Conservation (phyloP, 2,329 filamentous ascomycete species). For the Dactylellina haptotyla region DNA sequence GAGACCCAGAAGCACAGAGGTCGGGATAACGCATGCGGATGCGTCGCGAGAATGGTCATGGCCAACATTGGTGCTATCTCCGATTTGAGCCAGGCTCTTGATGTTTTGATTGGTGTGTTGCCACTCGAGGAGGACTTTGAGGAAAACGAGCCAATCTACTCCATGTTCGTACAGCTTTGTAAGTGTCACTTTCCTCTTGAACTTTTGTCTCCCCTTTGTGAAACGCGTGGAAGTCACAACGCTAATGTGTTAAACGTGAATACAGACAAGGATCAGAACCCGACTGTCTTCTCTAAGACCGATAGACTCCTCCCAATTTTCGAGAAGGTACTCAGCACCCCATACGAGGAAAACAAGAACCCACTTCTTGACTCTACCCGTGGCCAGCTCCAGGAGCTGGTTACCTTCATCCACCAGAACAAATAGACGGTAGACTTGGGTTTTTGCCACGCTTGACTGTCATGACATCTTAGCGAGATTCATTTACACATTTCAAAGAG, state of each 20-base stretch:
- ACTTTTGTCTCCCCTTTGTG: constrained; percentile 1
- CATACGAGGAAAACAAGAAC: constrained; percentile 71
- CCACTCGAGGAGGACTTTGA: constrained; percentile 93
- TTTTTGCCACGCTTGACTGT: constrained; percentile 16
- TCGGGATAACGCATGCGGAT: constrained; percentile 92
- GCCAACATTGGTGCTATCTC: constrained; percentile 80
- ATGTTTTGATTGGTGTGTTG: constrained; percentile 78
- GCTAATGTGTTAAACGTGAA: constrained; percentile 13
- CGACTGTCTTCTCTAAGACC: constrained; percentile 75
- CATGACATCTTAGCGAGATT: constrained; percentile 46
- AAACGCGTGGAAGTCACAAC: constrained; percentile 22
- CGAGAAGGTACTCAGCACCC: constrained; percentile 75
- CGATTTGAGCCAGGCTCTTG: constrained; percentile 77
- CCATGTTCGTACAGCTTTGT: constrained; percentile 89
- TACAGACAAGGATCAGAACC: constrained; percentile 73
- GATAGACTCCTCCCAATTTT: constrained; percentile 76
- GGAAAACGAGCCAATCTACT: constrained; percentile 93
- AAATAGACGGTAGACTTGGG: constrained; percentile 42
- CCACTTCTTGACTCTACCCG: constrained; percentile 75
- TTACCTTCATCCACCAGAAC: constrained; percentile 65
- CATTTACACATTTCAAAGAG: constrained; percentile 8
- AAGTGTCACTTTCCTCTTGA: constrained; percentile 62
- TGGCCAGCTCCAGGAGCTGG: constrained; percentile 72
- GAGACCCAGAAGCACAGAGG: constrained; percentile 77
- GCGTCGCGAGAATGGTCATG: constrained; percentile 89